Base-by-base conservation (phyloP, 257 asterid genomes). In the Rubia yunnanensis region DNA sequence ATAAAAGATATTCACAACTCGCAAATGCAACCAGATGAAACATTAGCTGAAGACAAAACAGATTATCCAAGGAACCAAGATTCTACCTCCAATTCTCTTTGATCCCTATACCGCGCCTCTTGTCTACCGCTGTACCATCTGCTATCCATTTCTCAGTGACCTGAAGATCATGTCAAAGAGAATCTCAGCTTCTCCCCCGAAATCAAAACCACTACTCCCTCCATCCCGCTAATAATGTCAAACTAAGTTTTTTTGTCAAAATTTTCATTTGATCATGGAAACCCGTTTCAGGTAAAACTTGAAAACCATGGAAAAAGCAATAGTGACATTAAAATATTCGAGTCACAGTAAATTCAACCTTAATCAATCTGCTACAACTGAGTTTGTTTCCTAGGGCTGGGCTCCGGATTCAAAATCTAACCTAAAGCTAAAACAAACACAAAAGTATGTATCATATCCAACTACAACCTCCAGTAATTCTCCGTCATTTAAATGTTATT, bases 51-150 rank as follows among this genome's bases (percentile, higher is more conserved):
- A 50, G 7, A 53, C 27, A 11, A 27, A 24, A 26, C 36, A 56
- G 17, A 56, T 1, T 13, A 15, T 5, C 63, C 22, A 13, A 50
- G 24, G 20, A 68, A 66, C 32, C 4, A 15, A 61, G 68, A 14
- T 49, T 73, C 63, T 74, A 88, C 96, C 89, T 83, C 91, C 54
- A 73, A 81, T 60, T 77, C 78, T 50, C 72, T 84, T 73, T 72
- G 80, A 66, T 76, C 84, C 81, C 82, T 80, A 62, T 68, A 70
- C 65, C 77, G 85, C 88, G 80, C 69, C 69, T 86, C 95, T 62
- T 76, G 88, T 70, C 83, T 84, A 55, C 86, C 82, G 73, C 68
- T 75, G 71, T 76, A 83, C 95, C 90, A 84, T 77, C 75, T 74
- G 76, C 70, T 83, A 6, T 89, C 95, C 96, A 89, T 92, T 24